Conservation (phyloP, 192 early-diverging fungal genomes). For the Geranomyces variabilis region DNA sequence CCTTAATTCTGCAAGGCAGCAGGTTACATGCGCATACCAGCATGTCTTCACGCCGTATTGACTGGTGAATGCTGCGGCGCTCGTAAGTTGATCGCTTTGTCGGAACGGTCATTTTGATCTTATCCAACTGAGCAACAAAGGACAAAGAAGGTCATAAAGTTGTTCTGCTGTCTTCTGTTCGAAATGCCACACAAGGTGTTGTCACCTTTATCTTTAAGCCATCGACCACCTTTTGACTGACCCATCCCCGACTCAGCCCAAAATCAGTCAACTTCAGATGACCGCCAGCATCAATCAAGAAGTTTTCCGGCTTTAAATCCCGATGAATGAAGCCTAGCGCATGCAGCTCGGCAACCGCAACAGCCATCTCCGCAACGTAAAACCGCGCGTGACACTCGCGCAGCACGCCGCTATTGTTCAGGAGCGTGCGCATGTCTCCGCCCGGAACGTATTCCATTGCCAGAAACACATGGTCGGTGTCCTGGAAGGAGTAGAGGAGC, state of each 20-base stretch:
- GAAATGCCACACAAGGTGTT: too few species aligned
- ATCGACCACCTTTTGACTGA: constrained; percentile 16
- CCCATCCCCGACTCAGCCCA: constrained; percentile 62
- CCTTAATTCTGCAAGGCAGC: too few species aligned
- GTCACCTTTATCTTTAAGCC: constrained; percentile 31
- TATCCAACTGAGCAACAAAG: constrained; percentile 37
- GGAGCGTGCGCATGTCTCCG: constrained; percentile 77
- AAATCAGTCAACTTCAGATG: constrained; percentile 86
- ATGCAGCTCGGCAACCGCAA: constrained; percentile 82
- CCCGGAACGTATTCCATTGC: constrained; percentile 75
- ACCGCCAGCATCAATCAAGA: constrained; percentile 55
- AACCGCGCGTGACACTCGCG: constrained; percentile 78
- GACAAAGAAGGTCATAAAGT: neutral
- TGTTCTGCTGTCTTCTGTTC: too few species aligned
- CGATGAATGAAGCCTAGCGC: constrained; percentile 88
- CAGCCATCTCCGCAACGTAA: constrained; percentile 85
- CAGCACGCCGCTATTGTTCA: constrained; percentile 73
- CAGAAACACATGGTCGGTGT: constrained; percentile 69
- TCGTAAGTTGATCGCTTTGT: constrained; percentile 35
- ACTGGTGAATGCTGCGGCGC: constrained; percentile 47
- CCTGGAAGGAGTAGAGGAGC: constrained; percentile 89
- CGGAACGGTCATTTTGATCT: constrained; percentile 43
- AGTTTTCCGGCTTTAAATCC: constrained; percentile 63
- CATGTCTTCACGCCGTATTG: constrained; percentile 46
- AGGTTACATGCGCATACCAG: constrained; percentile 7